phyloP scores from a whole-genome alignment of 306 rosid genomes.

The Cucumis melo region DNA sequence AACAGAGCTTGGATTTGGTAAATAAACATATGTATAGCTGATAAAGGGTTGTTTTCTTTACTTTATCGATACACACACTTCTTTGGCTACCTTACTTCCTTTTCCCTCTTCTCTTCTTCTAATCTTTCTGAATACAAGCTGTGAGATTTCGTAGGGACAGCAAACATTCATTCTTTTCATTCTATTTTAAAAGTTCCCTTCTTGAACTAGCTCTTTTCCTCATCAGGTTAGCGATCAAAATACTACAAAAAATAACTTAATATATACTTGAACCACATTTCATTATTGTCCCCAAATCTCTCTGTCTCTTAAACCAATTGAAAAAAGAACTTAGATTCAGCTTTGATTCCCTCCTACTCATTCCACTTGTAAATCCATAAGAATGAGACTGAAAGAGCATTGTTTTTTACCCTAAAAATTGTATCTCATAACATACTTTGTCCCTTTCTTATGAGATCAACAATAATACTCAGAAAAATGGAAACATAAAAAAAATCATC shows the following conservation, averaged over 20 bases:
- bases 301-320: slow-evolving; percentile 10
- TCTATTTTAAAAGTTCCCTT: slow-evolving; percentile 26
- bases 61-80: slow-evolving; percentile 50
- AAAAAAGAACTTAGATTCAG: slow-evolving; percentile 19
- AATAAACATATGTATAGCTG: too few relatives aligned
- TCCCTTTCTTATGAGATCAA: too few relatives aligned
- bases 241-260: slow-evolving; percentile 23
- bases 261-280: slow-evolving; percentile 8
- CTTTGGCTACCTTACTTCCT: slow-evolving; percentile 39
- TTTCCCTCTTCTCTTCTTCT: slow-evolving; percentile 34
- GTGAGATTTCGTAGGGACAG: slow-evolving; percentile 24
- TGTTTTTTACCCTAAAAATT: background rate
- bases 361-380: slow-evolving; percentile 4
- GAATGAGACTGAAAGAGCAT: background rate
- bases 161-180: slow-evolving; percentile 18
- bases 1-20: too few relatives aligned
- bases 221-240: slow-evolving; percentile 48
- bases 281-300: slow-evolving; percentile 20
- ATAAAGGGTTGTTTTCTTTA: slow-evolving; percentile 31
- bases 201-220: slow-evolving; percentile 27
- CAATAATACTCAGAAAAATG: too few relatives aligned
- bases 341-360: slow-evolving; percentile 2
- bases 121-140: slow-evolving; percentile 22
- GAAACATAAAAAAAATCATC: too few relatives aligned
- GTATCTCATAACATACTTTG: background rate